Conservation (phyloP, 75 land plant genomes). For the Cryptomeria japonica region DNA sequence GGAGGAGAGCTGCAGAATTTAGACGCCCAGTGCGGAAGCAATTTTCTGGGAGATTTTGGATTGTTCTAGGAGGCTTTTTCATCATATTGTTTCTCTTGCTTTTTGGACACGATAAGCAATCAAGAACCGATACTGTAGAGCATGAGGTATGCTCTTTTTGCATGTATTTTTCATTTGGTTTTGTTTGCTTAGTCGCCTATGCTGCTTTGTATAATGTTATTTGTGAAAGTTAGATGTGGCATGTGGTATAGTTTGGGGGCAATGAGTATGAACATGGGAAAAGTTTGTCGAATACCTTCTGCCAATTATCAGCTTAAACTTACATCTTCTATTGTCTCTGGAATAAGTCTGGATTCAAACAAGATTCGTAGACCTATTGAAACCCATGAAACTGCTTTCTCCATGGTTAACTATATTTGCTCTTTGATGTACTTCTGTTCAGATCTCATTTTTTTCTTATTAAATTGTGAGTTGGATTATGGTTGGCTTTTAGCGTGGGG, state of each 20-base stretch:
- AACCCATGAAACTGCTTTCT: not conserved
- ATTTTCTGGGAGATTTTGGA: conserved; percentile 3
- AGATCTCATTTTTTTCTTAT: not conserved
- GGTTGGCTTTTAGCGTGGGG: not conserved
- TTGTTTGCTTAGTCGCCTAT: not conserved
- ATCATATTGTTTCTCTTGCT: conserved; percentile 2
- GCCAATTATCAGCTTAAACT: not conserved
- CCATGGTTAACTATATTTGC: not conserved
- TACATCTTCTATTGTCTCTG: not conserved
- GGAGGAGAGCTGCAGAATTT: conserved; percentile 10
- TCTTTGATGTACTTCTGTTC: not conserved
- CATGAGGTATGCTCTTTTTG: not conserved
- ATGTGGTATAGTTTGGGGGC: not conserved
- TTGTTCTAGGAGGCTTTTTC: not conserved
- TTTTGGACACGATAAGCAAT: not conserved
- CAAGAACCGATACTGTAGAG: not conserved
- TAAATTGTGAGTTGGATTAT: not conserved
- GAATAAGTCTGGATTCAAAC: not conserved
- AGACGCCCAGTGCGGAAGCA: conserved; percentile 11
- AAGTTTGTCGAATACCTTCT: not conserved
- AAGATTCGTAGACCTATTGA: not conserved
- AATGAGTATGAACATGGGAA: not conserved
- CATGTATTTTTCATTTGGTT: not conserved
- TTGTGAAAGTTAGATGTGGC: not conserved
- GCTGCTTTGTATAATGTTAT: not conserved